These are phyloP conservation scores for Samsoniella hepiali DNA, from an alignment of 2,329 filamentous ascomycete genomes.

Conservation along the genomic window DNA sequence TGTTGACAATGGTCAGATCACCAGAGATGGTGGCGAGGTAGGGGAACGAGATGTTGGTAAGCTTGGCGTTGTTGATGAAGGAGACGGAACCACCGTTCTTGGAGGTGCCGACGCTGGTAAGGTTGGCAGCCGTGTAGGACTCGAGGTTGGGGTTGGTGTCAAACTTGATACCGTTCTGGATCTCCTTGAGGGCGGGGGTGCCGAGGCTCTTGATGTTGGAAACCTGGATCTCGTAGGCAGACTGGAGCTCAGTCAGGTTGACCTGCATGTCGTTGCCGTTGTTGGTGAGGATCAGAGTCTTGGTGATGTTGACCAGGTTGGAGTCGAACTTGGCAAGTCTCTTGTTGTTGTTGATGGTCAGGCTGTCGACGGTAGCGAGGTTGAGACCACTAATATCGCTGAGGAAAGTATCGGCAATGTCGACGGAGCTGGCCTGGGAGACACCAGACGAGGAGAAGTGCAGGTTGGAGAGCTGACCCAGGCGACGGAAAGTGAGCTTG, in stretches of 20 bases:
- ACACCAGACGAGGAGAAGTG: conserved; percentile 55
- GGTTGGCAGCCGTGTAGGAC: conserved; percentile 62
- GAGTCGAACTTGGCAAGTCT: conserved; percentile 74
- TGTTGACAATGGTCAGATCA: conserved; percentile 85
- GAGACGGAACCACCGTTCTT: conserved; percentile 40
- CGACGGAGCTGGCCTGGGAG: conserved; percentile 63
- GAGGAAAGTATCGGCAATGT: conserved; percentile 84
- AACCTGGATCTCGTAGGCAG: conserved; percentile 51
- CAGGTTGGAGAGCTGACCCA: conserved; percentile 56
- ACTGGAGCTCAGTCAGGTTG: conserved; percentile 73
- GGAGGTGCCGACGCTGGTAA: conserved; percentile 59
- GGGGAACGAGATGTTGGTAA: conserved; percentile 75
- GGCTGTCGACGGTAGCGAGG: conserved; percentile 64
- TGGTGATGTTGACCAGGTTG: conserved; percentile 72
- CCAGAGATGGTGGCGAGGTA: conserved; percentile 66
- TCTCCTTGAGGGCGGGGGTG: conserved; percentile 66
- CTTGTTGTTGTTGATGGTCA: conserved; percentile 89
- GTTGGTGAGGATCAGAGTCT: conserved; percentile 68
- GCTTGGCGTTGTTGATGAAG: conserved; percentile 59
- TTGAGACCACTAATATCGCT: conserved; percentile 76
- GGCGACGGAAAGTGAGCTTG: conserved; percentile 67
- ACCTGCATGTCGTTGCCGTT: conserved; percentile 73
- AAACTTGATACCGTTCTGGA: conserved; percentile 80
- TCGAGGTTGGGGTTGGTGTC: conserved; percentile 69
- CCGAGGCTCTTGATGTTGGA: conserved; percentile 72